phyloP scores from a whole-genome alignment of 805 yeast species.

The Kluyveromyces nonfermentans region DNA sequence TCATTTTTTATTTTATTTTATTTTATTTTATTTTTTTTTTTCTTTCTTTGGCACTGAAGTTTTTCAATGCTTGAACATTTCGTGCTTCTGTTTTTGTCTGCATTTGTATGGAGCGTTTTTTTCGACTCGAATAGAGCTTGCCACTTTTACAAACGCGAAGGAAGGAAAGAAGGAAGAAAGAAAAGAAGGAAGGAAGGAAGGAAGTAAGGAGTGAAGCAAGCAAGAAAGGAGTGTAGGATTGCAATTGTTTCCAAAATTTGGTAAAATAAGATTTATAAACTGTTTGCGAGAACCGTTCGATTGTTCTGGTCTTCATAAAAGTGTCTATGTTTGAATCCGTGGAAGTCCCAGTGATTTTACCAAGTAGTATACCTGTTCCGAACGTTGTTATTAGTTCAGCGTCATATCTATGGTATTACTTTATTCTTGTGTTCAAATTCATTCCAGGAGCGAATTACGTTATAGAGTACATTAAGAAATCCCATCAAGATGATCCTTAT shows the following conservation, averaged over 20 bases:
- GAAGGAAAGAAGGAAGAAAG: too few relatives aligned
- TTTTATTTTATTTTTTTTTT: too few relatives aligned
- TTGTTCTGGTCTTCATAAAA: not conserved
- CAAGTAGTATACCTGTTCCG: conserved; percentile 25
- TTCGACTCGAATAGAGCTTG: not conserved
- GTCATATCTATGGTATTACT: conserved; percentile 19
- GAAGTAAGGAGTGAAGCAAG: too few relatives aligned
- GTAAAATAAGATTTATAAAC: not conserved
- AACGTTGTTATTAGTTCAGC: conserved; percentile 15
- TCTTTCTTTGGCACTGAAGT: too few relatives aligned
- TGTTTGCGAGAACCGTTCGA: not conserved
- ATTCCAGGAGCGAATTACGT: conserved; percentile 30
- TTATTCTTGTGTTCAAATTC: conserved; percentile 8
- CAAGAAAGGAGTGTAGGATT: not conserved
- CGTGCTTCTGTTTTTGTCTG: not conserved
- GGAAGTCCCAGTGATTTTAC: conserved; percentile 8
- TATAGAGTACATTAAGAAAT: conserved; percentile 66
- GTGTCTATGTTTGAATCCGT: not conserved
- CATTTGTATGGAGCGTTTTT: not conserved
- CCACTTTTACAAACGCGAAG: not conserved
- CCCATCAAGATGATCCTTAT: conserved; percentile 89
- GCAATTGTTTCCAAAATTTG: not conserved
- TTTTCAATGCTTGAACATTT: too few relatives aligned
- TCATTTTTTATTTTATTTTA: too few relatives aligned
- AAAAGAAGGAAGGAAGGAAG: too few relatives aligned